Evolutionary conservation across 2,329 filamentous ascomycete genomes (phyloP), one percentile per base, ranked within the genome.

Genomic region (Sclerotinia trifoliorum): DNA sequence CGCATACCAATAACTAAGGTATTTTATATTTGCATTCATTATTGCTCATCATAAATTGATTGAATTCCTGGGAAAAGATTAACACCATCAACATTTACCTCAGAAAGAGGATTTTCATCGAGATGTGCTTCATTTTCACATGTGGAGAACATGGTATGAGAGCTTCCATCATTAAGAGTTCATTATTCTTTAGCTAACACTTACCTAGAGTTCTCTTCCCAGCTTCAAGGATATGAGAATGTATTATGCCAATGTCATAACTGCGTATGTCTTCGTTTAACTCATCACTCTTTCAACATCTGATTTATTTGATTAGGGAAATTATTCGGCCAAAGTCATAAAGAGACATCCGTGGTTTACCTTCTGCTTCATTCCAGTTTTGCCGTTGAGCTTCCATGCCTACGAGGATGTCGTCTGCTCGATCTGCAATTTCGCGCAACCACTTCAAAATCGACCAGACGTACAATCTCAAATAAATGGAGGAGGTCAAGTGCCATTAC

Each of bases 361-460:
- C 6, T 88, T 93, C 75, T 93, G 90, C 82, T 93, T 91, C 79
- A 79, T 93, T 65, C 91, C 91, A 61, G 78, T 94, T 57, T 83
- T 94, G 35, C 91, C 91, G 0, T 88, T 93, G 75, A 88, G 86
- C 57, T 81, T 89, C 72, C 83, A 86, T 68, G 87, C 86, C 66
- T 88, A 89, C 79, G 82, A 88, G 73, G 90, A 93, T 75, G 84
- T 94, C 67, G 81, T 83, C 69, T 94, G 91, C 81, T 84, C 87
- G 75, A 88, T 93, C 78, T 94, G 91, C 84, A 87, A 89, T 77
- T 93, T 92, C 77, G 84, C 86, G 71, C 90, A 94, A 77, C 86
- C 87, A 13, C 82, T 90, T 66, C 81, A 85, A 72, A 77, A 77
- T 29, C 69, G 77, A 65, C 75, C 72, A 60, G 76, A 78, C 70